Evolutionary conservation across 331 rosid species (phyloP).

Genomic region (Quercus phellos): DNA sequence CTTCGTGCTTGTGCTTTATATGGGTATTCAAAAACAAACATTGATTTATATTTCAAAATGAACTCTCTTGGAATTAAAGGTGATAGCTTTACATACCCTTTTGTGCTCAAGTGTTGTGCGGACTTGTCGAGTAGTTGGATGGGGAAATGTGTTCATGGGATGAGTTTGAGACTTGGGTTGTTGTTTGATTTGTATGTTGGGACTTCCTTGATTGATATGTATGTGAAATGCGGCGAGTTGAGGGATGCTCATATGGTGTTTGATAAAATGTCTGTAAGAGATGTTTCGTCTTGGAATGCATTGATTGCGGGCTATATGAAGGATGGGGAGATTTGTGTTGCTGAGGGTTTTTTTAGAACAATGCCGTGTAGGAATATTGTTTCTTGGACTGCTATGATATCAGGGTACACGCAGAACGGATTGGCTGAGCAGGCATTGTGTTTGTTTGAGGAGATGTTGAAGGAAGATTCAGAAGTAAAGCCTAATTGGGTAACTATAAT

Average conservation of each 20-base stretch:
- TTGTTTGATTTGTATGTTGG: conserved; percentile 23
- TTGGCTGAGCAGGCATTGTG: conserved; percentile 23
- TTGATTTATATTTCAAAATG: conserved; percentile 22
- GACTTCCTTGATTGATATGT: conserved; percentile 35
- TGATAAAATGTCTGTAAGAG: conserved; percentile 25
- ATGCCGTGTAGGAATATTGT: conserved; percentile 27
- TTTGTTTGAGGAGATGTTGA: conserved; percentile 28
- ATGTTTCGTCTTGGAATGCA: conserved; percentile 32
- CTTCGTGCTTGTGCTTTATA: conserved; percentile 32
- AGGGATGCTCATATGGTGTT: conserved; percentile 17
- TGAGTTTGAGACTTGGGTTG: conserved; percentile 26
- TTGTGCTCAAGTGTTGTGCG: conserved; percentile 29
- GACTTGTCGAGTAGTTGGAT: conserved; percentile 10
- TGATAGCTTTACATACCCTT: conserved; percentile 34
- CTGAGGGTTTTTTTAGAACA: conserved; percentile 29
- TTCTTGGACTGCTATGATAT: conserved; percentile 40
- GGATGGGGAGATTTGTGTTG: conserved; percentile 18
- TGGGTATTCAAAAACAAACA: conserved; percentile 17
- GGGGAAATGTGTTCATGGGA: conserved; percentile 34
- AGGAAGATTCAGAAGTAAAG: conserved; percentile 10
- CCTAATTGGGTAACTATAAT: conserved; percentile 36
- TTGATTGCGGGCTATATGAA: conserved; percentile 37
- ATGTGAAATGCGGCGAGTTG: conserved; percentile 29
- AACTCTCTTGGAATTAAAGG: conserved; percentile 22
- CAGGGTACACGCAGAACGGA: conserved; percentile 32